phyloP scores from a whole-genome alignment of 148 eudicot species.

The Oxyria digyna region DNA sequence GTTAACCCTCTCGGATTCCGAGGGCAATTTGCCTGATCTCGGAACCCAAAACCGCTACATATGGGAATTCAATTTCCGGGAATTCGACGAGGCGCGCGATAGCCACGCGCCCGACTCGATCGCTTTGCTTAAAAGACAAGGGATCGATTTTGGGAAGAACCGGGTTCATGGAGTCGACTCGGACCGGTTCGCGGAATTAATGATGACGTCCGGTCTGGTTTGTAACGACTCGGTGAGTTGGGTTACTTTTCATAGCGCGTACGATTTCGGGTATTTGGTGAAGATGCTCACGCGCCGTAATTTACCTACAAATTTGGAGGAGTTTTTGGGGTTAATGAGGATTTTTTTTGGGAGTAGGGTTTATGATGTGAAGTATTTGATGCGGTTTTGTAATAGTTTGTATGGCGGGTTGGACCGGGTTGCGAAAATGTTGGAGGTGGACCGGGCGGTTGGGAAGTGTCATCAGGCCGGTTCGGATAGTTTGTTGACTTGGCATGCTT shows the following conservation, averaged over 20 bases:
- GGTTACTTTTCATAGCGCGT: slow-evolving; percentile 75
- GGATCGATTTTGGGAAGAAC: slow-evolving; percentile 41
- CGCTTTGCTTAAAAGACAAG: slow-evolving; percentile 33
- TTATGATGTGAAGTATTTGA: slow-evolving; percentile 50
- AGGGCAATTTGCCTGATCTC: slow-evolving; percentile 40
- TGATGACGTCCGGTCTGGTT: slow-evolving; percentile 57
- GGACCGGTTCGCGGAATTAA: slow-evolving; percentile 31
- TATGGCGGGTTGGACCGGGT: slow-evolving; percentile 66
- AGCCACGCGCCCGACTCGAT: slow-evolving; percentile 44
- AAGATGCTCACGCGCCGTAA: slow-evolving; percentile 51
- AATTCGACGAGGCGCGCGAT: slow-evolving; percentile 42
- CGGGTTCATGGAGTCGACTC: slow-evolving; percentile 32
- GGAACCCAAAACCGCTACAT: slow-evolving; percentile 21
- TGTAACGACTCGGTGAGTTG: slow-evolving; percentile 46
- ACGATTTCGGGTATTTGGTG: slow-evolving; percentile 59
- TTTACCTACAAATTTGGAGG: slow-evolving; percentile 25
- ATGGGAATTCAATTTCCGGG: slow-evolving; percentile 59
- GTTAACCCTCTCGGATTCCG: slow-evolving; percentile 47
- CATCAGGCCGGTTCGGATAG: slow-evolving; percentile 83
- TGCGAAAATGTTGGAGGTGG: slow-evolving; percentile 28
- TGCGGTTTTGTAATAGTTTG: slow-evolving; percentile 43
- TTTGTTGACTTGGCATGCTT: slow-evolving; percentile 56
- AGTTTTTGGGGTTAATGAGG: slow-evolving; percentile 22
- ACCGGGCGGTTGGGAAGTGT: slow-evolving; percentile 57
- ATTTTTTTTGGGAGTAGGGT: slow-evolving; percentile 37